Conservation (phyloP, 2,329 filamentous ascomycete species). For the Emergomyces orientalis region DNA sequence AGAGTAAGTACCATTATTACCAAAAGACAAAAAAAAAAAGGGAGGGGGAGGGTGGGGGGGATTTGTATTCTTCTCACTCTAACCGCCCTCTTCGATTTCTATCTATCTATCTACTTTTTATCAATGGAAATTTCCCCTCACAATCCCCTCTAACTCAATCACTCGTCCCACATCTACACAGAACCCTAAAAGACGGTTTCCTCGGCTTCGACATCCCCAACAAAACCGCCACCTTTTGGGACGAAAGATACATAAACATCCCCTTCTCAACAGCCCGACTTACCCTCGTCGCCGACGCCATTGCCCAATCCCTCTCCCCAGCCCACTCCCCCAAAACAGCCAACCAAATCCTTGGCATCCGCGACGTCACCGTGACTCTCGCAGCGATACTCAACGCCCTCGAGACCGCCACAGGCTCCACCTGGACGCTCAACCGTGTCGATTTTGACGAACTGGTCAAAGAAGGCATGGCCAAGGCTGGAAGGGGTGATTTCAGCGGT, state of each 20-base stretch:
- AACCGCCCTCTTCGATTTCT: too few relatives aligned
- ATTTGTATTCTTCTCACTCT: not conserved
- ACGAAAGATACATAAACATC: constrained; percentile 15
- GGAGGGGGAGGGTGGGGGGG: too few relatives aligned
- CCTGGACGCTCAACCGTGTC: constrained; percentile 9
- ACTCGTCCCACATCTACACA: not conserved
- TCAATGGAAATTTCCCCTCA: not conserved
- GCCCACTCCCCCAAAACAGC: constrained; percentile 11
- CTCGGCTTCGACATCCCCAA: constrained; percentile 27
- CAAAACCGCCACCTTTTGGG: constrained; percentile 21
- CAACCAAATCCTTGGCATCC: constrained; percentile 12
- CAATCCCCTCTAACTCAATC: not conserved
- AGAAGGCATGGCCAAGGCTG: constrained; percentile 10
- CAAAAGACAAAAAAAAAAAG: not conserved
- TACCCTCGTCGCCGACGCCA: constrained; percentile 13
- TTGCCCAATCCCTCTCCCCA: constrained; percentile 16
- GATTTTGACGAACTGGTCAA: constrained; percentile 11
- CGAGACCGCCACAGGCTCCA: constrained; percentile 11
- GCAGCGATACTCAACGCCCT: constrained; percentile 10
- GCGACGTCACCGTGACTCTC: constrained; percentile 9
- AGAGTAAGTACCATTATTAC: constrained; percentile 6
- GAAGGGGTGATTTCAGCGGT: constrained; percentile 13
- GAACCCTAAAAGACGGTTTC: constrained; percentile 17
- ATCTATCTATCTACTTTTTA: not conserved
- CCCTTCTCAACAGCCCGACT: constrained; percentile 18